Evolutionary conservation across 352 stramenopile species (phyloP).

Genomic region (Phytophthora tentaculata): DNA sequence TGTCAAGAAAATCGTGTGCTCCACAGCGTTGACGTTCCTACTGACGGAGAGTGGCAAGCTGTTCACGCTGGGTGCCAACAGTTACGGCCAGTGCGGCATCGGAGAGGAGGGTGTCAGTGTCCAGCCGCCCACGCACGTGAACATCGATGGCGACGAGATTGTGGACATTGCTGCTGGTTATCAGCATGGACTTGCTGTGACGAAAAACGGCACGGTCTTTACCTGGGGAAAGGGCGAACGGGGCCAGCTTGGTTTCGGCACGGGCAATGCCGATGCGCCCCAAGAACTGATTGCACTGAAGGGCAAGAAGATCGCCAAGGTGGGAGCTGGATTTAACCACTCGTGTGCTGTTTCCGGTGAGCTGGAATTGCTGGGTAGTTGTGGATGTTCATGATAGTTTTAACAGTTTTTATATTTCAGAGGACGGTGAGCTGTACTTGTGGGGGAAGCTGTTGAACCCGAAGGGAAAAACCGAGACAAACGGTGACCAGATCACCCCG

Average conservation of each 20-base stretch:
- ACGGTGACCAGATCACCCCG: constrained; percentile 76
- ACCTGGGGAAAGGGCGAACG: constrained; percentile 87
- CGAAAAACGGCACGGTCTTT: constrained; percentile 70
- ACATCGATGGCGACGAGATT: constrained; percentile 73
- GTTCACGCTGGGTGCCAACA: constrained; percentile 80
- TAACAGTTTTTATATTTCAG: constrained; percentile 25
- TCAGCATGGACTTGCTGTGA: constrained; percentile 81
- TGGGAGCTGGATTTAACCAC: constrained; percentile 87
- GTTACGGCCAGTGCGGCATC: constrained; percentile 82
- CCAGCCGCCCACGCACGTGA: constrained; percentile 52
- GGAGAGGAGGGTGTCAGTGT: constrained; percentile 72
- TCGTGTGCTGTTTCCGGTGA: constrained; percentile 66
- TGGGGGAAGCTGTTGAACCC: constrained; percentile 88
- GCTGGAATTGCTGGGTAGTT: neutral
- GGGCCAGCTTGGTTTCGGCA: constrained; percentile 81
- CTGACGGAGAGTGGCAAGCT: constrained; percentile 81
- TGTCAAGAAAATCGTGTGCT: constrained; percentile 85
- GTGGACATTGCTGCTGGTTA: constrained; percentile 77
- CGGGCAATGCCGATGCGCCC: constrained; percentile 71
- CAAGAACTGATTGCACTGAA: constrained; percentile 85
- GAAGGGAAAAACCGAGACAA: constrained; percentile 63
- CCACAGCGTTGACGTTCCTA: constrained; percentile 77
- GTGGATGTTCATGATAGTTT: neutral
- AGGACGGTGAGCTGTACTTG: constrained; percentile 80
- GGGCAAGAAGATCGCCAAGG: constrained; percentile 60